phyloP scores from a whole-genome alignment of 2,329 filamentous ascomycete species.

The Aspergillus sp. region DNA sequence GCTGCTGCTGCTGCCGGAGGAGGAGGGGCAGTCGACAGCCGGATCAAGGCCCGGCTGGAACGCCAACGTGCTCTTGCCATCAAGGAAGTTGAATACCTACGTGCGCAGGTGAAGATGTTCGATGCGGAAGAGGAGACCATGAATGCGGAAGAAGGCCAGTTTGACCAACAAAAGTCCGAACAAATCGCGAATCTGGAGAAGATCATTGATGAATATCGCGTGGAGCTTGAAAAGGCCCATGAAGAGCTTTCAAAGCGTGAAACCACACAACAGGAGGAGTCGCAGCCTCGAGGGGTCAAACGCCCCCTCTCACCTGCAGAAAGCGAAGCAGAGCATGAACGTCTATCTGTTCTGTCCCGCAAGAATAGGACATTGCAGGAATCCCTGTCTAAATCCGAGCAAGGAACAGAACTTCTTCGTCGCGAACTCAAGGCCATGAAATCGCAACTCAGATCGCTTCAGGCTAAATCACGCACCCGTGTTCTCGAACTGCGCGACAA shows the following conservation, averaged over 20 bases:
- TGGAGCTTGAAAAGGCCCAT: conserved; percentile 70
- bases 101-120: conserved; percentile 83
- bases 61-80: conserved; percentile 78
- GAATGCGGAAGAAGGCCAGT: conserved; percentile 62
- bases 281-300: conserved; percentile 53
- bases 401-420: conserved; percentile 64
- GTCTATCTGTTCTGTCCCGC: conserved; percentile 75
- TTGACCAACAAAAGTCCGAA: conserved; percentile 68
- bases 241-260: conserved; percentile 68
- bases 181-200: conserved; percentile 77
- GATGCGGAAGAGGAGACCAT: conserved; percentile 86
- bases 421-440: conserved; percentile 69
- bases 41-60: conserved; percentile 71
- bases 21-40: conserved; percentile 53
- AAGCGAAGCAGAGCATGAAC: conserved; percentile 56
- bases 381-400: conserved; percentile 65
- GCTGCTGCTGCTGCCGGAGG: conserved; percentile 20
- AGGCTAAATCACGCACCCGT: conserved; percentile 69
- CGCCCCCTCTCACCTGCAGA: conserved; percentile 57
- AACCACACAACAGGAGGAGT: conserved; percentile 33
- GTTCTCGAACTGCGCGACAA: conserved; percentile 86
- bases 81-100: conserved; percentile 91
- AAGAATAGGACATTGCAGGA: conserved; percentile 85
- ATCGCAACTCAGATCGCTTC: conserved; percentile 65
- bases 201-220: conserved; percentile 81